Conservation (phyloP, 768 basidiomycete genomes). For the Podaxis sp. region DNA sequence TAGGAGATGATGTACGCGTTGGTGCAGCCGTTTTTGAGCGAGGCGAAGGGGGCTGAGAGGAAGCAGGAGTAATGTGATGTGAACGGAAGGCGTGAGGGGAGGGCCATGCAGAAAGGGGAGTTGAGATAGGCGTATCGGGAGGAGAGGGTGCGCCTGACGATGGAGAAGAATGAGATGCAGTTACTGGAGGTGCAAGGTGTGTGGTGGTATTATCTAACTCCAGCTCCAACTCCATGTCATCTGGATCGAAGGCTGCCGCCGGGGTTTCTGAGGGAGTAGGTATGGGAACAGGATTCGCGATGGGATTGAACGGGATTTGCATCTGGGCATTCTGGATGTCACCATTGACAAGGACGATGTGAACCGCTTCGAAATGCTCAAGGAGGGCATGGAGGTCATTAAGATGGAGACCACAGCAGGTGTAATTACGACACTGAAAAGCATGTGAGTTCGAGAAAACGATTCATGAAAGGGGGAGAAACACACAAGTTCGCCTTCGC, state of each 20-base stretch:
- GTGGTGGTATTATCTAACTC: slow-evolving; percentile 41
- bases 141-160: slow-evolving; percentile 44
- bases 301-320: slow-evolving; percentile 48
- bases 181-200: background rate
- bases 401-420: slow-evolving; percentile 82
- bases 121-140: slow-evolving; percentile 53
- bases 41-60: slow-evolving; percentile 48
- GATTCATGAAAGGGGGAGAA: background rate
- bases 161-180: slow-evolving; percentile 35
- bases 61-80: slow-evolving; percentile 35
- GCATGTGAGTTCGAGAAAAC: slow-evolving; percentile 1
- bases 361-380: slow-evolving; percentile 90
- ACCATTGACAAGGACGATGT: slow-evolving; percentile 69
- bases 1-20: slow-evolving; percentile 32
- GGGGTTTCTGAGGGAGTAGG: slow-evolving; percentile 20
- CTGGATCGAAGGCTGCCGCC: slow-evolving; percentile 52
- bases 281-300: slow-evolving; percentile 33
- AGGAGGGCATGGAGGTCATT: slow-evolving; percentile 60
- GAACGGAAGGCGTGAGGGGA: slow-evolving; percentile 32
- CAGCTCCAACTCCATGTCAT: slow-evolving; percentile 82
- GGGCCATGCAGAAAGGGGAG: slow-evolving; percentile 43
- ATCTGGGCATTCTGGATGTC: slow-evolving; percentile 32
- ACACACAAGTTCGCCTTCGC: slow-evolving; percentile 73
- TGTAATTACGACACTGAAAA: slow-evolving; percentile 78
- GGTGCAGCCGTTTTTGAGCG: slow-evolving; percentile 41